Base-by-base conservation (phyloP, 129 eudicot species). In the Pseudognaphalium luteoalbum region DNA sequence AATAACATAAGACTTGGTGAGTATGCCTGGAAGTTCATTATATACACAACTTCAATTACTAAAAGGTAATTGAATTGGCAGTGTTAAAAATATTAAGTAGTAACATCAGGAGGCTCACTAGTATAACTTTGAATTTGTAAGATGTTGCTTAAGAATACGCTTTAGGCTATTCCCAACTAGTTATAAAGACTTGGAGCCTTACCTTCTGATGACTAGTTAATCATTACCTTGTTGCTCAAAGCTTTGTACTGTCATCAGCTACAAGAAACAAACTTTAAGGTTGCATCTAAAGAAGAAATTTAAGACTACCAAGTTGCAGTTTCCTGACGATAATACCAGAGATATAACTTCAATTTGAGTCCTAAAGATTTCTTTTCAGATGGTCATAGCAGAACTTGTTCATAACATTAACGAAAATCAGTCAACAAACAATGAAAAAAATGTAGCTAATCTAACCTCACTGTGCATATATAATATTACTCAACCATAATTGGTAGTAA, bases 241-340 rank as follows among this genome's bases (percentile, higher is more conserved):
- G 33, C 81, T 76, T 37, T 37, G 11, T 37, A 76, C 73, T 28
- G 30, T 56, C 74, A 54, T 67, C 68, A 69, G 42, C 62, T 57
- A 78, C 28, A 78, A 41, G 37, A 70, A 78, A 60, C 70, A 58
- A 70, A 59, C 81, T 39, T 57, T 35, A 76, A 34, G 20, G 57
- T 54, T 19, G 76, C 15, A 19, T 47, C 63, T 61, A 61, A 14
- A 70, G 0, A 61, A 29, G 35, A 78, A 30, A 61, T 32, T 34
- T 42, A 47, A 5, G 15, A 11, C 42, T 50, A 68, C 32, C 61
- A 39, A 15, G 33, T 28, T 68, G 33, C 69, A 41, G 60, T 60
- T 17, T 42, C 61, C 79, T 51, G n/a, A 64, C 14, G 11, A 72
- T 30, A 29, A 67, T 41, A 56, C 47, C 30, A 5, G 50, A 57